phyloP scores from a whole-genome alignment of 768 basidiomycete species.

The Lentinus brumalis region DNA sequence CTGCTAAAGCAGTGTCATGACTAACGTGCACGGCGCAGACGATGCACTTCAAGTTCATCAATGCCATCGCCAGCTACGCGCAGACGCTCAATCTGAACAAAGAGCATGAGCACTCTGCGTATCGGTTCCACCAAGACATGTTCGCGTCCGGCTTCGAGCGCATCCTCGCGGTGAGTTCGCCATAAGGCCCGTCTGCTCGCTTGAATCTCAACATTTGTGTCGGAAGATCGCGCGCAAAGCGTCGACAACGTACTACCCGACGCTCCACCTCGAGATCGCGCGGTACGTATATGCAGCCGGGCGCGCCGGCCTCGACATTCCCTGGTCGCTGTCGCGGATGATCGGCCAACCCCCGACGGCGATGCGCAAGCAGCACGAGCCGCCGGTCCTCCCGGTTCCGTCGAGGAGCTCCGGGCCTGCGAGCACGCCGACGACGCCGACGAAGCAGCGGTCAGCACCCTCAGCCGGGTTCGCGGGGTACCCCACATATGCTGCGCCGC shows the following conservation, averaged over 20 bases:
- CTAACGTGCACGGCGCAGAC: conserved; percentile 53
- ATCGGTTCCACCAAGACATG: conserved; percentile 82
- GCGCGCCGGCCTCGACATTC: conserved; percentile 72
- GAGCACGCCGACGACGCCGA: conserved; percentile 16
- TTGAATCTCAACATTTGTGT: background rate
- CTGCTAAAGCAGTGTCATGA: background rate
- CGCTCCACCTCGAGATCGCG: conserved; percentile 90
- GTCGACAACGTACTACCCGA: conserved; percentile 91
- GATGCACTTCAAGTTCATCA: conserved; percentile 84
- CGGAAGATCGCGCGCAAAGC: conserved; percentile 90
- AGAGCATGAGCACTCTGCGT: conserved; percentile 75
- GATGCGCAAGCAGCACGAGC: conserved; percentile 45
- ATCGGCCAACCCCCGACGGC: conserved; percentile 75
- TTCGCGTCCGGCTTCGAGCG: conserved; percentile 92
- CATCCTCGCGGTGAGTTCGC: conserved; percentile 74
- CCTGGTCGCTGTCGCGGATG: conserved; percentile 78
- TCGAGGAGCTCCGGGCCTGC: background rate
- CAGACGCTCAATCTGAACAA: conserved; percentile 65
- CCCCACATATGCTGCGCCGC: background rate
- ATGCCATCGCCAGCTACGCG: conserved; percentile 68
- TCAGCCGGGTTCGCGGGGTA: conserved; percentile 3
- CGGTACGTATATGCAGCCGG: conserved; percentile 76
- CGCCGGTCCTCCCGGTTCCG: background rate
- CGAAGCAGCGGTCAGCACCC: conserved; percentile 13
- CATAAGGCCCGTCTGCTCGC: background rate